Evolutionary conservation across 2,329 filamentous ascomycete genomes (phyloP), one percentile per base, ranked within the genome.

Genomic region (Sclerotiophoma versabilis): DNA sequence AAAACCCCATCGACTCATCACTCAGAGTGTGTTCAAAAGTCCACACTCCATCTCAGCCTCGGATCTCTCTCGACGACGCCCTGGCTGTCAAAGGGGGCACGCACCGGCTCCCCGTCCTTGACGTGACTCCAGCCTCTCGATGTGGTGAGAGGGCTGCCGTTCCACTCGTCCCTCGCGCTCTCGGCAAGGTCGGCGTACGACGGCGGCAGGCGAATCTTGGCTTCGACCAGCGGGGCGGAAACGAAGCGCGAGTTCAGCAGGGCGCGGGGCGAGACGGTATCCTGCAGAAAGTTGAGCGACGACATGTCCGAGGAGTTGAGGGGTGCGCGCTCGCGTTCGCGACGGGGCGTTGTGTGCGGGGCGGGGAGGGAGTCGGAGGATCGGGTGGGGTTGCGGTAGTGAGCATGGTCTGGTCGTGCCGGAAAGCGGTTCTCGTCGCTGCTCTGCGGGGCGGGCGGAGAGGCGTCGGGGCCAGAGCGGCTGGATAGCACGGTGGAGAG

Each of bases 41-140:
- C 77, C 44, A 79, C 76, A 56, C 71, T 77, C 76, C 75, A 78
- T 49, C 76, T 57, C 57, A 76, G 66, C 33, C 65, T 64, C 1
- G 74, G 72, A 56, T 78, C 75, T 14, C 74, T 64, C 50, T 69
- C 69, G 9, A 57, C 68, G 47, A 57, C 67, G 34, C 69, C 72
- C 42, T 48, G 67, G 56, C 71, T 64, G 50, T 76, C 75, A 46
- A 76, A 75, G 23, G 71, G 68, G 0, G 69, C 68, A 8, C 60
- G 60, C 11, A 59, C 47, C 8, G 49, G 63, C 29, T 62, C 58
- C 20, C 57, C 55, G 10, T 47, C 25, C 25, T 59, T 56, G 14
- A 68, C 69, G 5, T 63, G 58, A n/a, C 44, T 62, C 64, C 60
- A 68, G 0, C 44, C 60, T 9, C 60, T 54, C 25, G 60, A 65